phyloP scores from a whole-genome alignment of 2,329 filamentous ascomycete species.

The Truncatella angustata region DNA sequence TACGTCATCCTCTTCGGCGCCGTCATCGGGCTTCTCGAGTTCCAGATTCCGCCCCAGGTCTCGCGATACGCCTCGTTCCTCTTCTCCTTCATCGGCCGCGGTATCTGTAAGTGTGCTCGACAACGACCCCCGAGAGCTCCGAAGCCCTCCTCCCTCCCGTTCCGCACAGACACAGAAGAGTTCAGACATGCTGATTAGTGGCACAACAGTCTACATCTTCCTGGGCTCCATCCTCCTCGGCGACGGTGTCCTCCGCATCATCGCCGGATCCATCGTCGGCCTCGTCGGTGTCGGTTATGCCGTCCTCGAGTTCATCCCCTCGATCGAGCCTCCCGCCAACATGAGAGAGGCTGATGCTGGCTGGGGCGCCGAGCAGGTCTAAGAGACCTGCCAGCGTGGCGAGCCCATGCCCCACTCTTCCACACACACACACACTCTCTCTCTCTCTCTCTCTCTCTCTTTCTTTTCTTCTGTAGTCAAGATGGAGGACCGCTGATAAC shows the following conservation, averaged over 20 bases:
- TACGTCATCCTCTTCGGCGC: conserved; percentile 93
- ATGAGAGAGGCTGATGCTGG: conserved; percentile 76
- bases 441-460: no score
- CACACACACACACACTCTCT: no score
- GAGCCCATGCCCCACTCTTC: no score
- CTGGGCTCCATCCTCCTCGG: conserved; percentile 83
- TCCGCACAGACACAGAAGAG: not conserved
- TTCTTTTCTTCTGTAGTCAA: no score
- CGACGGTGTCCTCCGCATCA: conserved; percentile 61
- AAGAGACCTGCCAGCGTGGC: no score
- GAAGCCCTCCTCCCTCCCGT: not conserved
- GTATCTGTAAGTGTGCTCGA: conserved; percentile 71
- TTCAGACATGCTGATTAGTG: not conserved
- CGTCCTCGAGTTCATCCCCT: conserved; percentile 72
- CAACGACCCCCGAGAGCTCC: not conserved
- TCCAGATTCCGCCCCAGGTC: conserved; percentile 91
- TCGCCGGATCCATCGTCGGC: conserved; percentile 76
- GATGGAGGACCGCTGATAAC: no score
- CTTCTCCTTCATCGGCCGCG: conserved; percentile 95
- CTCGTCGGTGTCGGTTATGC: conserved; percentile 76
- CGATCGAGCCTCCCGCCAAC: conserved; percentile 76
- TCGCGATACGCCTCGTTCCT: conserved; percentile 95
- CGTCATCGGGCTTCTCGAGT: conserved; percentile 75
- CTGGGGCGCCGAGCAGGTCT: conserved; percentile 78
- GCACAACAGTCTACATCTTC: conserved; percentile 88